These are phyloP conservation scores for Cicer yamashitae DNA, from an alignment of 306 rosid genomes.

Conservation along the genomic window DNA sequence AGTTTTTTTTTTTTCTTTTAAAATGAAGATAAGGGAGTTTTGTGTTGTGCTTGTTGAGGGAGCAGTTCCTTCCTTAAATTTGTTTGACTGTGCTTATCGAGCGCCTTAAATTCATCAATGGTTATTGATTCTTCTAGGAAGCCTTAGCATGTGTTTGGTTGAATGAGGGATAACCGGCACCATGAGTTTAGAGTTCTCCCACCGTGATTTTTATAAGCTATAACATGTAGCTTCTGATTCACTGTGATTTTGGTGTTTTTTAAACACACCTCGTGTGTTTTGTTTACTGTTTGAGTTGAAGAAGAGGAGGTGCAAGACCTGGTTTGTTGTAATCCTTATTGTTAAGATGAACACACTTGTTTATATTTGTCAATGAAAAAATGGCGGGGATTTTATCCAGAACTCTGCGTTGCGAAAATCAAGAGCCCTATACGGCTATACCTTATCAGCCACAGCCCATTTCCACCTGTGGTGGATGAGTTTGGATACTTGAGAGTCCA, in stretches of 20 bases:
- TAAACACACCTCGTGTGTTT: background rate
- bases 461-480: slow-evolving; percentile 1
- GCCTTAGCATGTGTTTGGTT: background rate
- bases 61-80: background rate
- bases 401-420: background rate
- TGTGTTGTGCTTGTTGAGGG: background rate
- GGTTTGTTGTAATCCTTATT: background rate
- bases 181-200: no score
- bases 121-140: background rate
- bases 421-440: background rate
- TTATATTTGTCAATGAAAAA: background rate
- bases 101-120: background rate
- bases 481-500: no score
- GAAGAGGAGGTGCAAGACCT: background rate
- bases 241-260: no score
- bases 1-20: background rate
- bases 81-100: background rate
- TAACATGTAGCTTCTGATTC: no score
- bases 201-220: no score
- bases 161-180: no score
- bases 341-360: background rate
- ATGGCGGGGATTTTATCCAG: background rate
- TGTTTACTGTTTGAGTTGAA: background rate
- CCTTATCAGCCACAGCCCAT: slow-evolving; percentile 3
- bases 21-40: background rate